Evolutionary conservation across 352 stramenopile genomes (phyloP).

Genomic region (Pythium angustatum): DNA sequence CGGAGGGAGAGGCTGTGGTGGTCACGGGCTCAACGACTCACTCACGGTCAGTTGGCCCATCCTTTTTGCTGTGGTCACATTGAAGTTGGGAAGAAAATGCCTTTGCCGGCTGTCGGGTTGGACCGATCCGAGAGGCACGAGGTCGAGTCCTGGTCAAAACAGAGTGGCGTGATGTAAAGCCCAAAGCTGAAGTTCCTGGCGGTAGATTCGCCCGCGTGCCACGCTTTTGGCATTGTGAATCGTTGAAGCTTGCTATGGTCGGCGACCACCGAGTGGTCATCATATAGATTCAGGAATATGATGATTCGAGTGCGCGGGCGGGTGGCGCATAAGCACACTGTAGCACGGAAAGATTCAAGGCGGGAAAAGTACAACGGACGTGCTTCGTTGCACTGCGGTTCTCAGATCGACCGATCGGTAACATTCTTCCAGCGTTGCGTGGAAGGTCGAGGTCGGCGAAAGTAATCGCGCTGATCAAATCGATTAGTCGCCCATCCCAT

Average conservation of each 20-base stretch:
- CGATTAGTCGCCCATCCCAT: conserved; percentile 1
- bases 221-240: neutral
- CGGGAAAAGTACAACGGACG: neutral
- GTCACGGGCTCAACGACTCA: no score
- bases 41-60: no score
- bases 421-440: neutral
- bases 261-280: neutral
- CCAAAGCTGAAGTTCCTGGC: no score
- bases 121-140: neutral
- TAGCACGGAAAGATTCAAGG: no score
- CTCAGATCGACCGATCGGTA: neutral
- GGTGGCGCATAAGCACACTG: no score
- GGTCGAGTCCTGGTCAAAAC: no score
- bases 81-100: conserved; percentile 12
- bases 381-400: neutral
- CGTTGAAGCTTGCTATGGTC: neutral
- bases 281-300: no score
- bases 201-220: no score
- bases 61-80: neutral
- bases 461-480: neutral
- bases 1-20: no score
- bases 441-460: no score
- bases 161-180: no score
- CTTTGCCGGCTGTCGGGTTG: neutral
- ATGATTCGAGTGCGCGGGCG: no score